Percentiles rank a stretch among this genome's conserved stretches.
These are phyloP conservation scores for Neofusicoccum umdonicola DNA, from an alignment of 2,329 filamentous ascomycete genomes.

Conservation along the genomic window DNA sequence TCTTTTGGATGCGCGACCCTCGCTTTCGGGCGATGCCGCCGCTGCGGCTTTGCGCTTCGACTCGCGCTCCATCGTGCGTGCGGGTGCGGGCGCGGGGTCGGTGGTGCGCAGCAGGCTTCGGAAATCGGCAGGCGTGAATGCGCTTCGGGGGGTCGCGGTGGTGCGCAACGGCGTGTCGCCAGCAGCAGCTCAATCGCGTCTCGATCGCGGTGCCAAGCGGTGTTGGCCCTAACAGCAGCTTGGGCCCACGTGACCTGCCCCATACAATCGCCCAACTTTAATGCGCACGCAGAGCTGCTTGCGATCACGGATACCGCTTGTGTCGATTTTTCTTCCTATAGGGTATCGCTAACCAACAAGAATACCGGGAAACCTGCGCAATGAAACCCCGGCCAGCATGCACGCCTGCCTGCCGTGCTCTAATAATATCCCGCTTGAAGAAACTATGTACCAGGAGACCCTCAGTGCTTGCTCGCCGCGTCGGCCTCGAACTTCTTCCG, in stretches of 20 bases:
- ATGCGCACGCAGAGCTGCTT: not conserved
- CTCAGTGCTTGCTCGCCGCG: constrained; percentile 35
- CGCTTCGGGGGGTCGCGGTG: constrained; percentile 16
- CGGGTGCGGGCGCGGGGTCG: not conserved
- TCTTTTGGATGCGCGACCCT: constrained; percentile 57
- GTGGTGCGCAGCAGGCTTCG: not conserved
- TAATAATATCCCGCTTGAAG: constrained; percentile 9
- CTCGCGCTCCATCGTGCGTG: constrained; percentile 40
- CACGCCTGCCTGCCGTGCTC: constrained; percentile 4
- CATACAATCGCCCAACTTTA: not conserved
- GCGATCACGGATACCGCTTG: constrained; percentile 2
- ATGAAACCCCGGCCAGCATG: constrained; percentile 1
- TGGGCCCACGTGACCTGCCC: not conserved
- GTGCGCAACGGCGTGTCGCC: constrained; percentile 16
- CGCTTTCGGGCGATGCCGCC: constrained; percentile 49
- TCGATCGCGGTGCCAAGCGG: constrained; percentile 16
- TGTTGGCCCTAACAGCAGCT: constrained; percentile 3
- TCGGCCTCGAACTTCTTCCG: constrained; percentile 65
- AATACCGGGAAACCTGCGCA: constrained; percentile 1
- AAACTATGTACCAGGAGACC: not conserved
- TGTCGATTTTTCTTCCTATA: constrained; percentile 20
- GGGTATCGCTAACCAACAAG: constrained; percentile 29
- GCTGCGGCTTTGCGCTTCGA: constrained; percentile 57
- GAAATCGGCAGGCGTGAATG: constrained; percentile 7
- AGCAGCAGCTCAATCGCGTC: constrained; percentile 18